Conservation (phyloP, 306 rosid genomes). For the Casuarina equisetifolia region DNA sequence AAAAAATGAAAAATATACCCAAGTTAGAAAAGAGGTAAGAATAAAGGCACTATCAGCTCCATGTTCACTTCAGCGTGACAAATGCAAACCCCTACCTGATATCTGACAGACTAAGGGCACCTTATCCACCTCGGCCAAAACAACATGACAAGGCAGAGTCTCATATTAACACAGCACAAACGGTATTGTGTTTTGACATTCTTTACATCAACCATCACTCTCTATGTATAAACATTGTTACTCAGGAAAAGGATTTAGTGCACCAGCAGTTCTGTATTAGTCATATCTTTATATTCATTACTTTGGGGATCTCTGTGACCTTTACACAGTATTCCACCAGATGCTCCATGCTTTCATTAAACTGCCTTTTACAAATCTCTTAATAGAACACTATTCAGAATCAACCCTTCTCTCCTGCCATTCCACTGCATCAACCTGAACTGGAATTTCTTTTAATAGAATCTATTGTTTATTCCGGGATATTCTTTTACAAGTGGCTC, state of each 20-base stretch:
- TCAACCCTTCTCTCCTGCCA: not conserved
- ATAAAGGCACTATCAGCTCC: not conserved
- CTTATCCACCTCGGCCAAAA: not conserved
- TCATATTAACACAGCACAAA: not conserved
- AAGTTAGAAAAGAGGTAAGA: not conserved
- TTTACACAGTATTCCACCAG: not conserved
- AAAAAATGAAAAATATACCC: not conserved
- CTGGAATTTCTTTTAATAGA: not conserved
- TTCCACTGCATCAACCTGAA: not conserved
- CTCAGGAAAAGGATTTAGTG: too few species aligned
- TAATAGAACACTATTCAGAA: not conserved
- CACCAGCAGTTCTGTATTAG: too few species aligned
- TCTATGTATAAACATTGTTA: not conserved
- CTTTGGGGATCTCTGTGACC: not conserved
- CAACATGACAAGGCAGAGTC: not conserved
- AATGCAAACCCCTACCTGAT: not conserved
- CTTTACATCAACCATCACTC: slow-evolving; percentile 1
- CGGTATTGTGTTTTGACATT: not conserved
- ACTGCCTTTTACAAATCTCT: not conserved
- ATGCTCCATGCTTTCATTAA: not conserved
- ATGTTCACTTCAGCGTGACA: not conserved
- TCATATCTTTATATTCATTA: too few species aligned
- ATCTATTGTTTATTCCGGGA: not conserved
- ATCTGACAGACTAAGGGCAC: not conserved
- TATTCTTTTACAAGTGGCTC: not conserved